A percentile compares a stretch with the other conserved stretches of the same genome.
These are phyloP conservation scores for Epichloe baconii DNA, from an alignment of 2,329 filamentous ascomycete genomes.

Conservation along the genomic window DNA sequence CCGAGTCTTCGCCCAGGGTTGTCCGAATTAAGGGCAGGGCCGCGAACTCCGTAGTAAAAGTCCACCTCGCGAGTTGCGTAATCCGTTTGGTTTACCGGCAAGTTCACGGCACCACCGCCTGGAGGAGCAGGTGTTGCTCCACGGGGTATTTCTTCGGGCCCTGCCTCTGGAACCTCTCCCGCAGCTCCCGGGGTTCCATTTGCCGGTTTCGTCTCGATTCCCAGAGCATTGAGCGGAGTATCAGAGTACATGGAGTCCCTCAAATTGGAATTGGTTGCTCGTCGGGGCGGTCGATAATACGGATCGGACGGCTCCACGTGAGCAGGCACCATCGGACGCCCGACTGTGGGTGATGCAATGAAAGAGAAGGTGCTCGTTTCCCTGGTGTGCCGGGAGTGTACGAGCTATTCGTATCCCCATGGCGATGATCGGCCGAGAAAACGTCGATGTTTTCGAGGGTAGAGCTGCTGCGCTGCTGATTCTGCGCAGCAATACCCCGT, in stretches of 20 bases:
- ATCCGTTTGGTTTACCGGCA: conserved; percentile 54
- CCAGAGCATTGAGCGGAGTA: conserved; percentile 15
- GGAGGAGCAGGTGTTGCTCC: conserved; percentile 32
- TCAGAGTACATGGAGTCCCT: conserved; percentile 22
- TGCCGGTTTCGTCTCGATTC: conserved; percentile 21
- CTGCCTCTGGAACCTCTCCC: conserved; percentile 24
- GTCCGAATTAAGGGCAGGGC: conserved; percentile 73
- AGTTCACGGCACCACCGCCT: conserved; percentile 17
- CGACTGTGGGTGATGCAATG: conserved; percentile 42
- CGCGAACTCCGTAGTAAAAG: conserved; percentile 89
- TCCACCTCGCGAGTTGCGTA: conserved; percentile 92
- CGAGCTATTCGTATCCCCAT: conserved; percentile 47
- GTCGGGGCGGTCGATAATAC: conserved; percentile 77
- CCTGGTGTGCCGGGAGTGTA: conserved; percentile 63
- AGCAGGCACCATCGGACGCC: conserved; percentile 31
- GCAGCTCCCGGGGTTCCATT: conserved; percentile 2
- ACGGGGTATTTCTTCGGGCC: conserved; percentile 24
- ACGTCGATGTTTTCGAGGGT: conserved; percentile 38
- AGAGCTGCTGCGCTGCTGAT: conserved; percentile 40
- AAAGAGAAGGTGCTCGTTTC: conserved; percentile 63
- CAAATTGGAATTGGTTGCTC: conserved; percentile 52
- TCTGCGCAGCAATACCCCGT: conserved; percentile 33
- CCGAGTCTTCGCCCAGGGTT: conserved; percentile 73
- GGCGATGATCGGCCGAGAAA: conserved; percentile 31
- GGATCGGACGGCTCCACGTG: conserved; percentile 52